Conservation (phyloP, 2,329 filamentous ascomycete genomes). For the Microdochium bolleyi region DNA sequence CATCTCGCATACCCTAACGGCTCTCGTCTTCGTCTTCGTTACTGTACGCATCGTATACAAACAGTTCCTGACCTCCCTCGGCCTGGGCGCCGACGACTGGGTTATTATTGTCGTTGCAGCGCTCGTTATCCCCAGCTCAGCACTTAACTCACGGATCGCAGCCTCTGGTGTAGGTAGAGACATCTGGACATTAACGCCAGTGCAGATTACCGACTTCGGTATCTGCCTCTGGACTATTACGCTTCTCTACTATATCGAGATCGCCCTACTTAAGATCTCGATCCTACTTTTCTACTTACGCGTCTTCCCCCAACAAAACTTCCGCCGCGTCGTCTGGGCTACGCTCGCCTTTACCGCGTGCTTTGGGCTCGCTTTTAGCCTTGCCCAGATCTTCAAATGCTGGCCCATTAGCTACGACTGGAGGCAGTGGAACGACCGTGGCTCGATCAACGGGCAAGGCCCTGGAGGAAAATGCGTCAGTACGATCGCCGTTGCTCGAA, state of each 20-base stretch:
- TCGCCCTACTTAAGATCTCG: constrained; percentile 22
- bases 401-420: constrained; percentile 9
- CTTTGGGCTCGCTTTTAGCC: constrained; percentile 9
- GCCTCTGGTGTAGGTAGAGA: constrained; percentile 15
- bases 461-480: constrained; percentile 23
- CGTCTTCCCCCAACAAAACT: constrained; percentile 7
- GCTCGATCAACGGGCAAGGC: too few relatives aligned
- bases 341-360: constrained; percentile 6
- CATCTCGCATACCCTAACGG: constrained; percentile 5
- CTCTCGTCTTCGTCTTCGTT: constrained; percentile 4
- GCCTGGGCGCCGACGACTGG: constrained; percentile 9
- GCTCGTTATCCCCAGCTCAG: constrained; percentile 5
- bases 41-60: constrained; percentile 5
- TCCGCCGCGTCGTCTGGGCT: constrained; percentile 7
- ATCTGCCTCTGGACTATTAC: constrained; percentile 14
- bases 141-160: constrained; percentile 7
- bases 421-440: constrained; percentile 4
- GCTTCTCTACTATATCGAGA: constrained; percentile 9
- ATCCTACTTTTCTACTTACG: constrained; percentile 12
- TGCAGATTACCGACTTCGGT: constrained; percentile 14
- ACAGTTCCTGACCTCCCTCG: constrained; percentile 5
- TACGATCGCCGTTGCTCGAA: constrained; percentile 29
- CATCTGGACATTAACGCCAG: constrained; percentile 15
- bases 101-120: constrained; percentile 7
- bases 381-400: constrained; percentile 13